These are phyloP conservation scores for Skeletonema costatum DNA, from an alignment of 108 stramenopile species.

Conservation along the genomic window DNA sequence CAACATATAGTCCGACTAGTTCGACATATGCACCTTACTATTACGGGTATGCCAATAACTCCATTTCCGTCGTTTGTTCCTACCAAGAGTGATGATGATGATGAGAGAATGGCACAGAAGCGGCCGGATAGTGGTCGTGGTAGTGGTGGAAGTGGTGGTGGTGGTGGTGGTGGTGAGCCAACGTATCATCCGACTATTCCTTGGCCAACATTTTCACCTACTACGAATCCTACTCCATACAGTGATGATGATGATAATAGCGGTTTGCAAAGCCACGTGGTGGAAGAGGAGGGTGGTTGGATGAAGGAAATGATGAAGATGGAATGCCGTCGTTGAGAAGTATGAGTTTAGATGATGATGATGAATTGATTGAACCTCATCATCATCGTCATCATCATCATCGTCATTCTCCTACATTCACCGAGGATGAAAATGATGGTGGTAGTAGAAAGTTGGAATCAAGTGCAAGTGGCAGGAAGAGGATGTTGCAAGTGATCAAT, in stretches of 20 bases:
- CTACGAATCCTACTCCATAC: conserved; percentile 14
- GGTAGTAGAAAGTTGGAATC: neutral
- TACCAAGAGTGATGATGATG: neutral
- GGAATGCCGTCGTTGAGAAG: no score
- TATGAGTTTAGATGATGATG: neutral
- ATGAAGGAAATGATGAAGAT: neutral
- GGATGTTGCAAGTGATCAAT: neutral
- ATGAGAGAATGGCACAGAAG: neutral
- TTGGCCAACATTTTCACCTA: neutral
- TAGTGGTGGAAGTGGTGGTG: neutral
- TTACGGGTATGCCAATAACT: neutral
- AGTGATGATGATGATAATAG: neutral
- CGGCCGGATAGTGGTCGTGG: neutral
- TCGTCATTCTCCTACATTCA: neutral
- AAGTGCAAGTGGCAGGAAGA: neutral
- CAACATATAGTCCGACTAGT: conserved; percentile 1
- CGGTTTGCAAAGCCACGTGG: neutral
- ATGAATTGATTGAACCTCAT: neutral
- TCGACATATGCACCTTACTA: neutral
- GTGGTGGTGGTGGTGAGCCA: neutral
- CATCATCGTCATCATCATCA: neutral
- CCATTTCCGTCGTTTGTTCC: neutral
- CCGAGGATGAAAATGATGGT: neutral
- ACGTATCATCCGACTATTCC: neutral
- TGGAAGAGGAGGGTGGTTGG: neutral